A percentile compares a stretch with the other conserved stretches of the same genome.
phyloP scores from a whole-genome alignment of 2,329 filamentous ascomycete genomes.

The Cytospora chrysosperma region DNA sequence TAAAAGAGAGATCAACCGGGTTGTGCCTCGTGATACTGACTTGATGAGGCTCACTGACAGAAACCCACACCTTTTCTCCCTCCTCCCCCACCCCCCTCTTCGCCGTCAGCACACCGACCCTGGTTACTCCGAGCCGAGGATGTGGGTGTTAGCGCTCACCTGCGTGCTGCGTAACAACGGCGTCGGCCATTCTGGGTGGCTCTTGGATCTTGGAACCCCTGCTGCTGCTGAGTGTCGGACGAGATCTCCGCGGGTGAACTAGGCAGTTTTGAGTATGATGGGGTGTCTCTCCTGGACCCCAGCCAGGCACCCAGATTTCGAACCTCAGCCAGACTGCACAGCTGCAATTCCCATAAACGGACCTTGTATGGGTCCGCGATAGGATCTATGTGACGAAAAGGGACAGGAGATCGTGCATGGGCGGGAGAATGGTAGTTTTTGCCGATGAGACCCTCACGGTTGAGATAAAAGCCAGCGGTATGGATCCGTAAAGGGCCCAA shows the following conservation, averaged over 20 bases:
- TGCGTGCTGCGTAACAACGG: neutral
- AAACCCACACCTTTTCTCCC: neutral
- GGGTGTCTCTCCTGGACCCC: neutral
- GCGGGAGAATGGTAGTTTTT: neutral
- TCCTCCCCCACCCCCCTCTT: too few species aligned
- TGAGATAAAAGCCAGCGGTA: neutral
- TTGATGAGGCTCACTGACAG: neutral
- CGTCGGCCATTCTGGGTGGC: neutral
- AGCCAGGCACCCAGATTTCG: neutral
- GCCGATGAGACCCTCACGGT: neutral
- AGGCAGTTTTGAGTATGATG: neutral
- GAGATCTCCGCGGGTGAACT: neutral
- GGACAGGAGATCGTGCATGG: neutral
- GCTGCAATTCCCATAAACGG: neutral
- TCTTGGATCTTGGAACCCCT: neutral
- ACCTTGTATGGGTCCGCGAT: neutral
- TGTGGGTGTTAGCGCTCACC: neutral
- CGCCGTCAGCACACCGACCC: neutral
- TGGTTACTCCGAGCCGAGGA: neutral
- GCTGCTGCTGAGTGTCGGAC: neutral
- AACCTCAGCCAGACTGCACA: neutral
- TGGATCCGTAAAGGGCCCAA: neutral
- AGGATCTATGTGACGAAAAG: neutral
- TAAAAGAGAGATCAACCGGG: conserved; percentile 8
- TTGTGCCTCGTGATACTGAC: conserved; percentile 4